Evolutionary conservation across 2,329 filamentous ascomycete species (phyloP), one percentile per base, ranked within the genome.

Genomic region (Taxawa tesnikishii): DNA sequence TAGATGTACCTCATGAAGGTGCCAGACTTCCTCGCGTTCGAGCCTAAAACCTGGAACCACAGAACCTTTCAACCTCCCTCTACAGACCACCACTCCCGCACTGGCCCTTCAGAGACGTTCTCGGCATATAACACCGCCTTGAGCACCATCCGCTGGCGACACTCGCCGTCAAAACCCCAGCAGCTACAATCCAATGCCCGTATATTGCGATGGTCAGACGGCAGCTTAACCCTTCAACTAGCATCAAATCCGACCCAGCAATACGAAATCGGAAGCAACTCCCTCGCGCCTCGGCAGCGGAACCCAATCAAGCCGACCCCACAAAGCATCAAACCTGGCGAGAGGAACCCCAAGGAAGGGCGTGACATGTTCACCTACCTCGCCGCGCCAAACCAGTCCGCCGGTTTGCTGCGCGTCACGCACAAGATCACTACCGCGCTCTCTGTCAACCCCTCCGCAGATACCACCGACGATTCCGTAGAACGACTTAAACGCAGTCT

Each of bases 301-400:
- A 63, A 65, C 41, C 61, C 65, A 11, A 44, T 54, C 36, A 63
- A 64, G 40, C 62, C 67, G 15, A 66, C 64, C 7, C 65, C 66
- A 1, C 60, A 57, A 15, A 55, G 53, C 23, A 43, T 54, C 21
- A 41, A 41, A 21, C 38, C 42, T 3, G 31, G 32, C 18, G 43
- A 36, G 12, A 26, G 58, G 9, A 59, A 64, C 2, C 80, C 81
- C 59, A 63, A 75, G 38, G 70, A 77, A 44, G 63, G 73, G 16
- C 70, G 78, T 39, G 82, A 88, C 45, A 73, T 76, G 5, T 79
- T 83, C 53, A 81, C 79, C 45, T 88, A 87, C 47, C 72, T 83
- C 6, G 77, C 77, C 2, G 75, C 79, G 2, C 79, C 81, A 1
- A 74, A 82, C 44, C 63, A 81, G 37, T 66, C 68, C 16, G 77